Evolutionary conservation across 2,329 filamentous ascomycete genomes (phyloP), one percentile per base, ranked within the genome.

Genomic region (Pyrenophora teres): DNA sequence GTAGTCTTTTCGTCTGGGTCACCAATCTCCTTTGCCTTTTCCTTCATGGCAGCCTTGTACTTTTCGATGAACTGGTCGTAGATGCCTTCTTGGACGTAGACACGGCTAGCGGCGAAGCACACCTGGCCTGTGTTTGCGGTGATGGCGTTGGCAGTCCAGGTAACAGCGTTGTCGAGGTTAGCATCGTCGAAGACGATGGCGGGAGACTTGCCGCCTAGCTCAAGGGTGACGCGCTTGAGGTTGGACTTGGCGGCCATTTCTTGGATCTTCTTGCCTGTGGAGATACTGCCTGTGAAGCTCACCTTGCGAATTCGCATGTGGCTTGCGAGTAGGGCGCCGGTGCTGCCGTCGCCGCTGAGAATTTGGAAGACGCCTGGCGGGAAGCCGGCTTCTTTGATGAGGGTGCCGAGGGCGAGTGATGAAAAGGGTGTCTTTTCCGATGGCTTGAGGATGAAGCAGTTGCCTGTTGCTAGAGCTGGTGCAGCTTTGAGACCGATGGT

Each of bases 121-220:
- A 70, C 68, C 49, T 76, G 73, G 6, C 73, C 74, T 1, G 72
- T 72, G 48, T 74, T 73, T 30, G 64, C 65, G 2, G 68, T 72
- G 56, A 74, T 74, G 27, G 65, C 69, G 37, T 72, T 70, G 7
- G 65, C 63, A 8, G 61, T 69, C 70, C 68, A 70, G 2, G 54
- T 61, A 1, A 74, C 68, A 0, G 74, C 74, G 16, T 78, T 75
- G 4, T 78, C 74, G 8, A 79, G 62, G 55, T 78, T 70, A 13
- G 62, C 66, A 56, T 79, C 77, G 27, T 77, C 74, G 50, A 79
- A 79, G 6, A 79, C 68, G 4, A 79, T 64, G 1, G 72, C 72
- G 0, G 77, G 77, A 7, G 68, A 73, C 56, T 79, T 79, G 13
- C 77, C 77, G 15, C 76, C 76, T 1, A 77, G 67, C 53, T 78